Evolutionary conservation across 805 yeast species (phyloP).

Genomic region (Isabelozyma gotoi): DNA sequence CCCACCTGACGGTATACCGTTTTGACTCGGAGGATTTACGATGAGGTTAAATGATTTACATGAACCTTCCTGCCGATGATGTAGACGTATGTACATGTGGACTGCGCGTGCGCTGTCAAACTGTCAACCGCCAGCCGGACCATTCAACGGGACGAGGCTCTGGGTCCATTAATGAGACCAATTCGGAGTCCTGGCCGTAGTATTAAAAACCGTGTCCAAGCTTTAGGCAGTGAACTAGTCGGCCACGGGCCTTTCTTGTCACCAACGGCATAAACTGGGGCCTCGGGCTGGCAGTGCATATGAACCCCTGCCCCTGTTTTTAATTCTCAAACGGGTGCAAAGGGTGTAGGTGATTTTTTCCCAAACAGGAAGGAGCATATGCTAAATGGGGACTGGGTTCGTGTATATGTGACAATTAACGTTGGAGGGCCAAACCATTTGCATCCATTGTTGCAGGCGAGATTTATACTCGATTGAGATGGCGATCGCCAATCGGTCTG

Average conservation of each 20-base stretch:
- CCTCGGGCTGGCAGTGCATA: too few species aligned
- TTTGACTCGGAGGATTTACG: background rate
- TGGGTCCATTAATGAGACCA: too few species aligned
- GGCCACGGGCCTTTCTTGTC: too few species aligned
- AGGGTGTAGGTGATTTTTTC: background rate
- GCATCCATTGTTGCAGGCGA: background rate
- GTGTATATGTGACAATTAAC: background rate
- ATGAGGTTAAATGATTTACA: background rate
- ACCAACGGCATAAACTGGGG: too few species aligned
- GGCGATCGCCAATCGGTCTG: background rate
- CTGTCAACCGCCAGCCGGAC: too few species aligned
- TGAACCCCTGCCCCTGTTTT: background rate
- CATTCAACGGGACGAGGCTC: too few species aligned
- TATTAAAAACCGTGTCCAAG: too few species aligned
- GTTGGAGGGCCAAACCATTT: too few species aligned
- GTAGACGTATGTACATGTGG: background rate
- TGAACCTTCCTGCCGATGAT: background rate
- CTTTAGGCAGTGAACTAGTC: too few species aligned
- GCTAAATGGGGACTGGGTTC: background rate
- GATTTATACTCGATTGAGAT: background rate
- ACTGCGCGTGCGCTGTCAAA: too few species aligned
- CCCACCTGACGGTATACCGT: background rate
- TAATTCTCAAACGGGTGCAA: background rate
- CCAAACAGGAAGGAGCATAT: background rate
- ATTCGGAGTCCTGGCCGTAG: too few species aligned